phyloP scores from a whole-genome alignment of 331 rosid species.

The Stylosanthes scabra region DNA sequence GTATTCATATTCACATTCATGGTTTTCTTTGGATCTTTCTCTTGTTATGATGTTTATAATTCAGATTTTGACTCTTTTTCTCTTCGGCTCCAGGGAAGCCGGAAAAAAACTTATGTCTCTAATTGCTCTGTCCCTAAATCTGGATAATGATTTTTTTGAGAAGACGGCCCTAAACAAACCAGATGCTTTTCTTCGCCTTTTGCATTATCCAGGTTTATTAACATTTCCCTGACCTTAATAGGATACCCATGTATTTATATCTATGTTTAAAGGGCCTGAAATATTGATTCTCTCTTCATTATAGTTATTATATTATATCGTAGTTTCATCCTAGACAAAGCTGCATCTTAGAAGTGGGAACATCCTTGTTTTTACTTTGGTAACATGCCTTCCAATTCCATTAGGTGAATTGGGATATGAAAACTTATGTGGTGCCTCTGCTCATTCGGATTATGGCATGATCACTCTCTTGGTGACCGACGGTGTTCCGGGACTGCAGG shows the following conservation, averaged over 20 bases:
- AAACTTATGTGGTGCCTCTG: conserved; percentile 72
- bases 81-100: conserved; percentile 52
- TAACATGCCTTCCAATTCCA: conserved; percentile 18
- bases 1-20: background rate
- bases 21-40: conserved; percentile 21
- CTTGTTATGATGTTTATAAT: background rate
- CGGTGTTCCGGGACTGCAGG: conserved; percentile 91
- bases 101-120: conserved; percentile 66
- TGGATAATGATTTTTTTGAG: conserved; percentile 70
- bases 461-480: conserved; percentile 73
- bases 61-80: conserved; percentile 28
- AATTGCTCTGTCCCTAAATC: conserved; percentile 70
- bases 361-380: conserved; percentile 7
- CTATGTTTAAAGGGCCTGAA: conserved; percentile 3
- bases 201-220: conserved; percentile 80
- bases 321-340: conserved; percentile 12
- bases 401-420: conserved; percentile 67
- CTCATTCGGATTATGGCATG: conserved; percentile 94
- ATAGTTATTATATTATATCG: background rate
- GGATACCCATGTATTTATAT: background rate
- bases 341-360: background rate
- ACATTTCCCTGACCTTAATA: conserved; percentile 16
- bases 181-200: conserved; percentile 65
- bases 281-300: background rate
- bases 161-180: conserved; percentile 61